A percentile compares a stretch with the other conserved stretches of the same genome.
These are phyloP conservation scores for Colletotrichum theobromicola DNA, from an alignment of 2,329 filamentous ascomycete species.

Conservation along the genomic window DNA sequence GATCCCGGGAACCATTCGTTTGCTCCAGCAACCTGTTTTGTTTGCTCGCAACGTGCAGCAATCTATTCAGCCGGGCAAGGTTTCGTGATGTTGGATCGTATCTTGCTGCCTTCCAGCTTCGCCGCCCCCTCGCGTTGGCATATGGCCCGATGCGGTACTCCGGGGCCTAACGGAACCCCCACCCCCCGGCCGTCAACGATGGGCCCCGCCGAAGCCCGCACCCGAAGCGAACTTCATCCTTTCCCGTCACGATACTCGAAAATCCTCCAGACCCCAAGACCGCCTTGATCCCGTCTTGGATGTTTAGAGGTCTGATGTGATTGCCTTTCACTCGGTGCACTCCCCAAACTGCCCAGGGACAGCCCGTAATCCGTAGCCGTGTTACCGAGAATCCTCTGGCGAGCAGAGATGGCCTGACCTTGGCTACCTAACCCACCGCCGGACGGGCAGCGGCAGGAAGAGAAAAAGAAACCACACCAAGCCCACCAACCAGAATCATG, in stretches of 20 bases:
- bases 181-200: not conserved
- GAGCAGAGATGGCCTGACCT: not conserved
- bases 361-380: not conserved
- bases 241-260: not conserved
- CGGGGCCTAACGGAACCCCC: not conserved
- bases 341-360: not conserved
- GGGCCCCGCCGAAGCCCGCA: not conserved
- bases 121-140: not conserved
- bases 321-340: not conserved
- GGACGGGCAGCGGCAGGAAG: not conserved
- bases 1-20: not conserved
- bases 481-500: not conserved
- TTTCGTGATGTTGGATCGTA: not conserved
- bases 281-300: not conserved
- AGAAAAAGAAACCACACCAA: not conserved
- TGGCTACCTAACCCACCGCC: not conserved
- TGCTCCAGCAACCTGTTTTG: not conserved
- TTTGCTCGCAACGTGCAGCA: not conserved
- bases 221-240: not conserved
- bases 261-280: not conserved
- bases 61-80: not conserved
- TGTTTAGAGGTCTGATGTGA: not conserved
- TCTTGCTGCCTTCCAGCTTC: not conserved
- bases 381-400: not conserved
- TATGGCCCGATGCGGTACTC: not conserved